Conservation (phyloP, 2,329 filamentous ascomycete genomes). For the Aureobasidium namibiae region DNA sequence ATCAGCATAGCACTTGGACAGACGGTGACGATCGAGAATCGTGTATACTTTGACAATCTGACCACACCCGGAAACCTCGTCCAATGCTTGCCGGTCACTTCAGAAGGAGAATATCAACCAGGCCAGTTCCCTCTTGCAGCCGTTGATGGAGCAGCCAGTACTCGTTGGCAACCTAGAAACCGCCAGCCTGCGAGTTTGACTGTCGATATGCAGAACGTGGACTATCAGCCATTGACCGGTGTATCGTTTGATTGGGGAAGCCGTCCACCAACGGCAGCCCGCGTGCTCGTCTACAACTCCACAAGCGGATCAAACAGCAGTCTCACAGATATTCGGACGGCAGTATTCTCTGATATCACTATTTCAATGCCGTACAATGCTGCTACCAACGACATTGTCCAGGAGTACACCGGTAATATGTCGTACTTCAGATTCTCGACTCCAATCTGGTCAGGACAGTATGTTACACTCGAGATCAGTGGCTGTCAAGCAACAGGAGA, state of each 20-base stretch:
- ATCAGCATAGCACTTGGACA: conserved; percentile 37
- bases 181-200: conserved; percentile 49
- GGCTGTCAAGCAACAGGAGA: conserved; percentile 37
- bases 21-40: conserved; percentile 37
- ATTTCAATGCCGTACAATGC: conserved; percentile 37
- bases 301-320: conserved; percentile 24
- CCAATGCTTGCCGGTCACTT: conserved; percentile 51
- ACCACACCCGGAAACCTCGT: conserved; percentile 47
- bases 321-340: conserved; percentile 17
- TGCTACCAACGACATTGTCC: conserved; percentile 27
- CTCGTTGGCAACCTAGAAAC: conserved; percentile 55
- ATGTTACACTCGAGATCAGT: conserved; percentile 38
- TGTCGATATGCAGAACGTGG: conserved; percentile 38
- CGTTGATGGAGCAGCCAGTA: conserved; percentile 57
- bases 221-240: conserved; percentile 36
- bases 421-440: conserved; percentile 35
- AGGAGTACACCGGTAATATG: conserved; percentile 35
- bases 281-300: conserved; percentile 47
- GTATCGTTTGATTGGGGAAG: conserved; percentile 55
- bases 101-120: conserved; percentile 41
- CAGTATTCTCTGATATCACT: conserved; percentile 23
- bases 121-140: conserved; percentile 63
- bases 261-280: conserved; percentile 45
- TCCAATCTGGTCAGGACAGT: conserved; percentile 36
- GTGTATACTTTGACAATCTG: conserved; percentile 32